Base-by-base conservation (phyloP, 73 alveolate species). In the Uronychia setigera region DNA sequence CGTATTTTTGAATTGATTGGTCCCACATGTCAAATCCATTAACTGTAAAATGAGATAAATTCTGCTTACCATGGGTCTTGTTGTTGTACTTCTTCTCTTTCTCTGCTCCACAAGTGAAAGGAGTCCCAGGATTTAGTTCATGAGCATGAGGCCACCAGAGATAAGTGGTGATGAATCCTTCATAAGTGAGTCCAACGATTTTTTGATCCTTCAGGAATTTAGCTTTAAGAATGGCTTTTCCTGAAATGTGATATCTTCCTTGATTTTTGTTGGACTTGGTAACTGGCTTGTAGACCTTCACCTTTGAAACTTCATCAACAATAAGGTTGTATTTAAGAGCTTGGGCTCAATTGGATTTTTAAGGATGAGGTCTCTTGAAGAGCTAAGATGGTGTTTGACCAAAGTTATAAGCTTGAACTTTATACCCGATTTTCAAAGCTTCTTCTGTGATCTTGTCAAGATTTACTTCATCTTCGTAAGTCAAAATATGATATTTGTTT, bases 361-460 rank as follows among this genome's bases (percentile, higher is more conserved):
- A 80, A 74, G 95, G 95, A 82, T 94, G 96, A 29, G 80, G 89
- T 84, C 91, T 91, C 81, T 91, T 89, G 85, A 97, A 96, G 0
- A 95, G 80, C 87, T 96, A 84, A 29, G 95, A 89, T 26, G 99
- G 99, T 1, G 99, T 94, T 82, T 95, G 92, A 31, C 99, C 99
- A 86, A 90, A 97, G 93, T 97, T 96, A 77, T 92, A 89, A 11
- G 88, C 89, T 83, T 96, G 94, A 76, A 86, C 87, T 79, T 93
- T 81, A 83, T 93, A 97, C 74, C 94, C 86, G 84, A 93, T 83
- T 83, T 86, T 87, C 88, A 92, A 74, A 60, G 77, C 78, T 31
- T 83, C 88, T 34, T 84, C 94, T 77, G 86, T 76, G 77, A 88
- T 86, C 60, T 90, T 79, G 74, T 96, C 96, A 34, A 94, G 87